Evolutionary conservation across 345 rosid species (phyloP).

Genomic region (Clausena lansium): DNA sequence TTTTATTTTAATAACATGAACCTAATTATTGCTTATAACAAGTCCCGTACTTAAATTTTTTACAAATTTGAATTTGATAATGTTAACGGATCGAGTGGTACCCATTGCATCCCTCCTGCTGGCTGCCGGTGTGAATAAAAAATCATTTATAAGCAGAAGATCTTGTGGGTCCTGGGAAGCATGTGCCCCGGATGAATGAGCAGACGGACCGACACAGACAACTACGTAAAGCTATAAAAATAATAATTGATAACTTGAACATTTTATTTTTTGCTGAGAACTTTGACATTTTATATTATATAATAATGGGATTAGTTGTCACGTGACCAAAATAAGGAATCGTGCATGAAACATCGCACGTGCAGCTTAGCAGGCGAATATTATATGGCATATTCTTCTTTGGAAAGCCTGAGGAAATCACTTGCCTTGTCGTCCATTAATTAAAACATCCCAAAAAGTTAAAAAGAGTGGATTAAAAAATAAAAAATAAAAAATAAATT

Average conservation of each 20-base stretch:
- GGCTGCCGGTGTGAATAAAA: not conserved
- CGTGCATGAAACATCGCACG: conserved; percentile 11
- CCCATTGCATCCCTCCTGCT: not conserved
- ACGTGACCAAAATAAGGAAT: not conserved
- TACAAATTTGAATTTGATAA: no score
- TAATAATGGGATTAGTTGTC: not conserved
- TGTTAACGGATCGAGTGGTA: not conserved
- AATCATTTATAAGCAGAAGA: not conserved
- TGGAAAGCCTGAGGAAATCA: not conserved
- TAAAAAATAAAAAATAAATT: no score
- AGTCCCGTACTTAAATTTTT: no score
- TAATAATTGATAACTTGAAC: not conserved
- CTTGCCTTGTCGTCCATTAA: not conserved
- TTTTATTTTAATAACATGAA: no score
- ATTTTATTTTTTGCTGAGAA: no score
- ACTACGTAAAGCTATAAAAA: not conserved
- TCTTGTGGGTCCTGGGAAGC: conserved; percentile 8
- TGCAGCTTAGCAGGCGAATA: conserved; percentile 11
- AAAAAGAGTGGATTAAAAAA: no score
- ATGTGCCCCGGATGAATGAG: not conserved
- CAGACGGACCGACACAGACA: not conserved
- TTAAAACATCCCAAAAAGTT: no score
- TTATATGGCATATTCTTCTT: conserved; percentile 9
- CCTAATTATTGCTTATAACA: no score
- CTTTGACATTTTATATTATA: no score